These are phyloP conservation scores for Agrocybe praecox DNA, from an alignment of 768 basidiomycete species.

Conservation along the genomic window DNA sequence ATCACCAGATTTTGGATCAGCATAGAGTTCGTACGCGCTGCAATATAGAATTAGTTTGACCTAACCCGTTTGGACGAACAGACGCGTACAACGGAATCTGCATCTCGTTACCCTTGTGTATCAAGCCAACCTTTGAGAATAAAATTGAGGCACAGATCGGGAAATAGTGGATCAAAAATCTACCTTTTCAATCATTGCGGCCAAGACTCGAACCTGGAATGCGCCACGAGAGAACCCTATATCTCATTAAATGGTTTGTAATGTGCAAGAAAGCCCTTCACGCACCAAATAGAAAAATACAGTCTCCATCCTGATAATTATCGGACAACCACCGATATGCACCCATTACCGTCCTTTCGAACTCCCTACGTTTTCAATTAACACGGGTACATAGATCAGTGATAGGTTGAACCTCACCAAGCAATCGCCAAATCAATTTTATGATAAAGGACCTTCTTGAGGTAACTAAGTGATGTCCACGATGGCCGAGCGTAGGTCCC, in stretches of 20 bases:
- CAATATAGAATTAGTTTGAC: background rate
- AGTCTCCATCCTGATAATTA: constrained; percentile 38
- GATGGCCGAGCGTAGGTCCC: constrained; percentile 1
- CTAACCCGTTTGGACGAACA: too few species aligned
- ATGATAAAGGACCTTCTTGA: background rate
- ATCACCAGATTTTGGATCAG: background rate
- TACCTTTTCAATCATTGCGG: constrained; percentile 24
- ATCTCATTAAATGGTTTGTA: background rate
- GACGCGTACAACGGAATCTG: constrained; percentile 24
- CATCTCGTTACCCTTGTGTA: constrained; percentile 40
- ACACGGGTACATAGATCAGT: background rate
- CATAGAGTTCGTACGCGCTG: constrained; percentile 19
- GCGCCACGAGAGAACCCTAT: constrained; percentile 52
- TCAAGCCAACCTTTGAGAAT: constrained; percentile 37
- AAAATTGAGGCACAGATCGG: too few species aligned
- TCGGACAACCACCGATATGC: constrained; percentile 48
- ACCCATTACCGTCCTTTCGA: constrained; percentile 34
- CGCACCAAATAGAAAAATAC: constrained; percentile 42
- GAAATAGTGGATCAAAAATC: background rate
- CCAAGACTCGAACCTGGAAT: constrained; percentile 44
- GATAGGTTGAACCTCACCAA: background rate
- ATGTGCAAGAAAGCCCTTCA: background rate
- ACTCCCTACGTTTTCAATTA: constrained; percentile 20
- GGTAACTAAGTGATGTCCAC: background rate
- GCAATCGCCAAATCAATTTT: constrained; percentile 13